Percentiles rank a stretch among this genome's conserved stretches.
Evolutionary conservation across 2,329 filamentous ascomycete species (phyloP).

Genomic region (Parastagonospora avenae): DNA sequence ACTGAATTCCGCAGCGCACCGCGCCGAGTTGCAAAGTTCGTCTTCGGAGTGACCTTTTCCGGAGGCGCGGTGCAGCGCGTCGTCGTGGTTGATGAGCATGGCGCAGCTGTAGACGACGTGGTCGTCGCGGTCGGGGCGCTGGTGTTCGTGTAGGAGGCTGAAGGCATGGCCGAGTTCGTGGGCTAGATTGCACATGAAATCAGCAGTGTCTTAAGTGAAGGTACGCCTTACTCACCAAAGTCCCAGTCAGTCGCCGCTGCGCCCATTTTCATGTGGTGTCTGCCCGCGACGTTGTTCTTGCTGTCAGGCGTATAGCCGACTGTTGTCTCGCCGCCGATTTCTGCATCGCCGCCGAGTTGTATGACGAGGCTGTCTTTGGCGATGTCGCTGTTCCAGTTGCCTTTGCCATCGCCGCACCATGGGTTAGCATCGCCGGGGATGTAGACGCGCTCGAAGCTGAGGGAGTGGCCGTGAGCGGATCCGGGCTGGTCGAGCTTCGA

Average conservation of each 20-base stretch:
- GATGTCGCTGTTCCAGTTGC: not conserved
- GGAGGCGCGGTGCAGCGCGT: not conserved
- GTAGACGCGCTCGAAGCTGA: not conserved
- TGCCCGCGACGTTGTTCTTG: not conserved
- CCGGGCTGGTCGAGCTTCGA: not conserved
- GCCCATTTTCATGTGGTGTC: slow-evolving; percentile 2
- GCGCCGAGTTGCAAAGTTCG: not conserved
- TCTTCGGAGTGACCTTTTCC: not conserved
- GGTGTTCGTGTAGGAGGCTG: slow-evolving; percentile 4
- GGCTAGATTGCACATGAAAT: not conserved
- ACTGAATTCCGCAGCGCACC: not conserved
- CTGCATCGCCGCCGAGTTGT: not conserved
- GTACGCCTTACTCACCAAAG: not conserved
- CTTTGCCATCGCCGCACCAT: not conserved
- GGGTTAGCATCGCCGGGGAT: not conserved
- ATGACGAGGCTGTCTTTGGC: not conserved
- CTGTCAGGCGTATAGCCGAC: not conserved
- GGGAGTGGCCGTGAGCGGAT: not conserved
- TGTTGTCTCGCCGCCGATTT: not conserved
- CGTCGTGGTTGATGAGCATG: not conserved
- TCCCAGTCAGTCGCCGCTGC: not conserved
- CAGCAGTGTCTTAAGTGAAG: not conserved
- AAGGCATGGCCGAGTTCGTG: slow-evolving; percentile 2
- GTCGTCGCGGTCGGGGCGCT: slow-evolving; percentile 3
- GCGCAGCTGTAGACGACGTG: slow-evolving; percentile 2